A percentile compares a stretch with the other conserved stretches of the same genome.
These are phyloP conservation scores for Cystobasidium tubakii DNA, from an alignment of 768 basidiomycete genomes.

Conservation along the genomic window DNA sequence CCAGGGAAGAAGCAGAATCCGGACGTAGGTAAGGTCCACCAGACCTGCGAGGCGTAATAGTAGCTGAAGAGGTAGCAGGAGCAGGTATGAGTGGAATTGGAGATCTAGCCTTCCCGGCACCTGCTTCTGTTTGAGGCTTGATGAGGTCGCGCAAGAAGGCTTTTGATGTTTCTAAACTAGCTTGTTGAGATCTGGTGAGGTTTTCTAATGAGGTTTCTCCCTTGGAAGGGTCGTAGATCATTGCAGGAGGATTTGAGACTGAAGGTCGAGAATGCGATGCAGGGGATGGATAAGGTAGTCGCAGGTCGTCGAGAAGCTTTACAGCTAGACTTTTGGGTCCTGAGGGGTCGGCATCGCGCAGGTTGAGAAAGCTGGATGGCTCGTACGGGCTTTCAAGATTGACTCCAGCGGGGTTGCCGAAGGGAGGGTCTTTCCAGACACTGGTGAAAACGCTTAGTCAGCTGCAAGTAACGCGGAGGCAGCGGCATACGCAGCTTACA, in stretches of 20 bases:
- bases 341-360: neutral
- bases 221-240: neutral
- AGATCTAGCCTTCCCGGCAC: neutral
- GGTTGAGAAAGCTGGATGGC: neutral
- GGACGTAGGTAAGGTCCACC: neutral
- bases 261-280: constrained; percentile 1
- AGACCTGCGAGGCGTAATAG: neutral
- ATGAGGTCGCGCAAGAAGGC: neutral
- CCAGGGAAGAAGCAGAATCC: neutral
- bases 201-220: neutral
- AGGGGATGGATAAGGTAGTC: neutral
- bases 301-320: constrained; percentile 5
- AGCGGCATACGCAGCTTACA: neutral
- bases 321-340: neutral
- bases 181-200: neutral
- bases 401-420: neutral
- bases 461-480: neutral
- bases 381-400: neutral
- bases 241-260: neutral
- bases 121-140: neutral
- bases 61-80: neutral
- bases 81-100: neutral
- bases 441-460: neutral
- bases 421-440: constrained; percentile 7
- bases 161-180: neutral